phyloP scores from a whole-genome alignment of 1,284 basidiomycete species.

The Boletellus deceptivus region DNA sequence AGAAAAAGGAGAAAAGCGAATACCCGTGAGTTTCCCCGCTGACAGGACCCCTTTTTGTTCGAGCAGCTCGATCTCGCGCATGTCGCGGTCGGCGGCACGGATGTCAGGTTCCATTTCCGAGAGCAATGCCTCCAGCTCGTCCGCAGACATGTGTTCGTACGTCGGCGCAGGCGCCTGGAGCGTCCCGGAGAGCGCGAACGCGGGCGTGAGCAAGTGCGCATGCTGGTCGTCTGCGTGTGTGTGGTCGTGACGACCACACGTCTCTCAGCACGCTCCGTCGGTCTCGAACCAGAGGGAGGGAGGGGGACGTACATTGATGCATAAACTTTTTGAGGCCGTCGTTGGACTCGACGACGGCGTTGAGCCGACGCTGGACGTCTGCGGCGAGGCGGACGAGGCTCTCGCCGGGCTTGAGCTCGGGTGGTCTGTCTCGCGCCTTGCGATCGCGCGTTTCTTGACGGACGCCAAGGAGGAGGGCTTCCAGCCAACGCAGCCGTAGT shows the following conservation, averaged over 20 bases:
- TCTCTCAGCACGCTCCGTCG: no score
- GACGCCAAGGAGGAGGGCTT: constrained; percentile 68
- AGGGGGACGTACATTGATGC: constrained; percentile 51
- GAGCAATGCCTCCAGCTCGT: constrained; percentile 67
- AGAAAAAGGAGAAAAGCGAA: constrained; percentile 1
- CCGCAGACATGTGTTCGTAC: constrained; percentile 61
- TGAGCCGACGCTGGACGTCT: constrained; percentile 56
- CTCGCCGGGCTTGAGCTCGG: constrained; percentile 45
- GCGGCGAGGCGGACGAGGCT: constrained; percentile 57
- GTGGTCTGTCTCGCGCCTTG: constrained; percentile 29
- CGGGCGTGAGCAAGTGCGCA: constrained; percentile 65
- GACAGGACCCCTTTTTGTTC: constrained; percentile 67
- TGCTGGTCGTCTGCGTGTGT: constrained; percentile 62
- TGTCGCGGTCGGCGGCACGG: constrained; percentile 73
- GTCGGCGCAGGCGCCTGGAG: constrained; percentile 45
- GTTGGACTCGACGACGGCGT: constrained; percentile 57
- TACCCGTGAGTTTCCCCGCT: constrained; percentile 67
- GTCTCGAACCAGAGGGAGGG: no score
- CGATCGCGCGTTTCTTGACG: constrained; percentile 42
- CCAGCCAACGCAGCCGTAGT: constrained; percentile 71
- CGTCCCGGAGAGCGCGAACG: constrained; percentile 67
- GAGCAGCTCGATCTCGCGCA: constrained; percentile 68
- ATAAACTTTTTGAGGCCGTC: constrained; percentile 73
- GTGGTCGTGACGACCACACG: background rate
- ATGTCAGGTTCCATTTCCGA: constrained; percentile 79